Evolutionary conservation across 1,284 basidiomycete genomes (phyloP).

Genomic region (Ceratobasidium sp.): DNA sequence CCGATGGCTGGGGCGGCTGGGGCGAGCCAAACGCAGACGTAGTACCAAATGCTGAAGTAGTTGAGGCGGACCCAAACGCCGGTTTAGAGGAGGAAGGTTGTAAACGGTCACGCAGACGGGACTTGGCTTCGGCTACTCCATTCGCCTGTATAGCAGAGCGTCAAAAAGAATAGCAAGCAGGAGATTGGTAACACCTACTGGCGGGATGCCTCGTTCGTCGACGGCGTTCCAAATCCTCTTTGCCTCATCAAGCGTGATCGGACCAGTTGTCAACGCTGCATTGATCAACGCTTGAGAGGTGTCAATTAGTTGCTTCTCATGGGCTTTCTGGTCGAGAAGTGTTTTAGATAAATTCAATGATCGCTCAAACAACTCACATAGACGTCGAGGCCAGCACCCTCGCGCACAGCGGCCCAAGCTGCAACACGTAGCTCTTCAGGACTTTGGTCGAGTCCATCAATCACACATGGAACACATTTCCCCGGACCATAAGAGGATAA

Average conservation of each 20-base stretch:
- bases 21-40: conserved; percentile 18
- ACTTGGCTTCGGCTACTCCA: conserved; percentile 25
- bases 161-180: neutral
- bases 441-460: conserved; percentile 74
- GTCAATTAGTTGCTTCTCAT: conserved; percentile 56
- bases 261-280: conserved; percentile 24
- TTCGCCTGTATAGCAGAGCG: neutral
- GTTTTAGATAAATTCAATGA: neutral
- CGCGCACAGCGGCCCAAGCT: conserved; percentile 63
- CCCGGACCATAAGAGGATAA: conserved; percentile 80
- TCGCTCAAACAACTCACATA: conserved; percentile 63
- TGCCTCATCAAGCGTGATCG: conserved; percentile 30
- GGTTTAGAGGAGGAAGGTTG: conserved; percentile 29
- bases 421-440: conserved; percentile 81
- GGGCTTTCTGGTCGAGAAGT: conserved; percentile 56
- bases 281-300: conserved; percentile 13
- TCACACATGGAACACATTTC: conserved; percentile 74
- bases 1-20: conserved; percentile 25
- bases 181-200: neutral
- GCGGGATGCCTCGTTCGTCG: conserved; percentile 30
- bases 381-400: conserved; percentile 62
- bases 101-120: conserved; percentile 29
- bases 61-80: conserved; percentile 15
- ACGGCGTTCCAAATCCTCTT: conserved; percentile 27
- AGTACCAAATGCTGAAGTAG: conserved; percentile 23